phyloP scores from a whole-genome alignment of 257 asterid species.

The Agastache rugosa region DNA sequence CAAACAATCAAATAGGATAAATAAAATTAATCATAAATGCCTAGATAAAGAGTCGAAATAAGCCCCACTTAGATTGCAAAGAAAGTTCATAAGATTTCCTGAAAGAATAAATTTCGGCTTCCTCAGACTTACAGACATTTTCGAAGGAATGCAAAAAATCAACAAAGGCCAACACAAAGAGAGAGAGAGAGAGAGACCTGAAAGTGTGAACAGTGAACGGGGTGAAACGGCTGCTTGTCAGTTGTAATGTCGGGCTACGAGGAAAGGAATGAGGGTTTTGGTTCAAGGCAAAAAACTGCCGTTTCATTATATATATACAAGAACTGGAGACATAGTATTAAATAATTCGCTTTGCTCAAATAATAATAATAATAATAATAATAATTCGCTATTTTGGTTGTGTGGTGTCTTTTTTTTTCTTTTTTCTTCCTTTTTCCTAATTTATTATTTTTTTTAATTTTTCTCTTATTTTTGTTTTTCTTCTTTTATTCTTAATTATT shows the following conservation, averaged over 20 bases:
- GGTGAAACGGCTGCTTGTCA: conserved; percentile 35
- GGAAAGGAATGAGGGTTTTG: conserved; percentile 39
- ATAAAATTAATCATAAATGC: neutral
- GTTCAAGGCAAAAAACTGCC: conserved; percentile 30
- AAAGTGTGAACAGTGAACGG: neutral
- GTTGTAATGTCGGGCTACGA: conserved; percentile 24
- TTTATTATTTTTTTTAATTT: too few relatives aligned
- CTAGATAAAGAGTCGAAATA: too few relatives aligned
- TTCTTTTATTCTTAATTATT: too few relatives aligned
- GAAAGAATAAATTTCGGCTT: neutral
- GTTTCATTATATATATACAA: too few relatives aligned
- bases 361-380: too few relatives aligned
- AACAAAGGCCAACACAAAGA: neutral
- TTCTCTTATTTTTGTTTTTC: too few relatives aligned
- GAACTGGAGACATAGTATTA: too few relatives aligned
- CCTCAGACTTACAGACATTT: neutral
- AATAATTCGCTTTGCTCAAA: too few relatives aligned
- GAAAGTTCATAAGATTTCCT: neutral
- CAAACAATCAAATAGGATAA: neutral
- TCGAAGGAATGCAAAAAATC: neutral
- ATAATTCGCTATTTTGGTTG: too few relatives aligned
- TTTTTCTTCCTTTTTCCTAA: too few relatives aligned
- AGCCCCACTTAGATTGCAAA: conserved; percentile 2
- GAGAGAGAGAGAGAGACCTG: conserved; percentile 30
- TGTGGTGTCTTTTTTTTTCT: too few relatives aligned